A percentile compares a stretch with the other conserved stretches of the same genome.
These are phyloP conservation scores for Gyrodon lividus DNA, from an alignment of 768 basidiomycete species.

Conservation along the genomic window DNA sequence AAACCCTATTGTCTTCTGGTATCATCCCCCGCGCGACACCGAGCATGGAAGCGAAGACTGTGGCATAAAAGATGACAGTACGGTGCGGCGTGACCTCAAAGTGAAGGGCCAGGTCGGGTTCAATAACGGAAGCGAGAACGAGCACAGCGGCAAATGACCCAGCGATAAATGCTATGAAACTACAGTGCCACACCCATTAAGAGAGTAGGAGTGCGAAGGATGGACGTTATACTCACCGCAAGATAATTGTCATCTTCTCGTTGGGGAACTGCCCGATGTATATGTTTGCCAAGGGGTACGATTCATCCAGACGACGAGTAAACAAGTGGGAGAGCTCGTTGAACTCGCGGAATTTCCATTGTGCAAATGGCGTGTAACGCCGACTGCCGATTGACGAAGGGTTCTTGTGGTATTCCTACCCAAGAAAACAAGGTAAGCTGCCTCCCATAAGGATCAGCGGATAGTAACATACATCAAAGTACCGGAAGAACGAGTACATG, in stretches of 20 bases:
- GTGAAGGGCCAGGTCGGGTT: slow-evolving; percentile 89
- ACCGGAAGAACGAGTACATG: slow-evolving; percentile 99
- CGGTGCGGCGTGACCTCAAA: slow-evolving; percentile 94
- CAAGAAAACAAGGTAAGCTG: neutral
- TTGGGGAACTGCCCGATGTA: slow-evolving; percentile 99
- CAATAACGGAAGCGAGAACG: slow-evolving; percentile 85
- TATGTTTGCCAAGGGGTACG: slow-evolving; percentile 86
- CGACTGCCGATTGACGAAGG: slow-evolving; percentile 93
- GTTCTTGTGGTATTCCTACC: slow-evolving; percentile 97
- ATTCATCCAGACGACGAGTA: slow-evolving; percentile 78
- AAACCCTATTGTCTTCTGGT: slow-evolving; percentile 89
- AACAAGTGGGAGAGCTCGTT: slow-evolving; percentile 97
- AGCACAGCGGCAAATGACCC: slow-evolving; percentile 97
- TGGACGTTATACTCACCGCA: slow-evolving; percentile 61
- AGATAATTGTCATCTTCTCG: slow-evolving; percentile 83
- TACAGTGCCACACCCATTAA: slow-evolving; percentile 29
- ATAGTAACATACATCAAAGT: slow-evolving; percentile 79
- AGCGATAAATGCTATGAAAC: slow-evolving; percentile 94
- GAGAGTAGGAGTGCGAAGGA: neutral
- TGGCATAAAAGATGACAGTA: slow-evolving; percentile 91
- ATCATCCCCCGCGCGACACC: slow-evolving; percentile 94
- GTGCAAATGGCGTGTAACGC: slow-evolving; percentile 90
- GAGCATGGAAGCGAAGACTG: slow-evolving; percentile 82
- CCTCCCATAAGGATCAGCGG: neutral
- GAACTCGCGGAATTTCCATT: slow-evolving; percentile 99